Evolutionary conservation across 345 rosid species (phyloP), one percentile per base, ranked within the genome.

Genomic region (Dipteronia dyeriana): DNA sequence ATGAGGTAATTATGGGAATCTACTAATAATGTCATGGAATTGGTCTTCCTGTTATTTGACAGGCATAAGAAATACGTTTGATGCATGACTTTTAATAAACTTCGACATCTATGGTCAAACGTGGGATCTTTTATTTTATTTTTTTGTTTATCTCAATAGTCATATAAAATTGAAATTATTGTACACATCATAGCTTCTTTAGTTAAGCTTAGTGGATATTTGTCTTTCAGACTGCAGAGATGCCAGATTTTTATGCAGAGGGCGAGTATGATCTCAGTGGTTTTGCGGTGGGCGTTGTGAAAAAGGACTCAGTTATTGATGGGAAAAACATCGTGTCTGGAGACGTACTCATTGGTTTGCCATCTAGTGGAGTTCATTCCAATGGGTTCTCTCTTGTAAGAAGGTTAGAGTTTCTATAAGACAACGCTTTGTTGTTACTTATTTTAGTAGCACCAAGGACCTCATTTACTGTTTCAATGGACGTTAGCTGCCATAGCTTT

Each of bases 251-350:
- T 86, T 96, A 96, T 71, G 87, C 88, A 23, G 86, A 89, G 12
- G 95, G 97, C 0, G 97, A 96, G 73, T 96, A 94, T 26, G 99
- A 96, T 73, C 94, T 92, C 17, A 94, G 97, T 64, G 98, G 99
- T 39, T 94, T 90, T 87, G 99, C 97, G 0, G 97, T 96, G 53
- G 99, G 99, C 68, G 84, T 86, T 43, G 97, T 96, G 38, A 90
- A 90, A 78, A 92, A 89, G 89, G 87, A 83, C 60, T 86, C 97
- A 3, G 90, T 92, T 23, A 94, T 96, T 71, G 88, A 96, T 59
- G 99, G 99, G 19, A 91, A 88, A 84, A 87, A 79, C 83, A 91
- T 94, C n/a, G 86, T 78, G 47, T 90, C 86, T 60, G 95, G 97
- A 75, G 97, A 93, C 83, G 87, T 88, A 12, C 89, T 93, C 59